Percentiles rank a stretch among this genome's conserved stretches.
phyloP scores from a whole-genome alignment of 805 yeast genomes.

The Nakazawaea ambrosiae region DNA sequence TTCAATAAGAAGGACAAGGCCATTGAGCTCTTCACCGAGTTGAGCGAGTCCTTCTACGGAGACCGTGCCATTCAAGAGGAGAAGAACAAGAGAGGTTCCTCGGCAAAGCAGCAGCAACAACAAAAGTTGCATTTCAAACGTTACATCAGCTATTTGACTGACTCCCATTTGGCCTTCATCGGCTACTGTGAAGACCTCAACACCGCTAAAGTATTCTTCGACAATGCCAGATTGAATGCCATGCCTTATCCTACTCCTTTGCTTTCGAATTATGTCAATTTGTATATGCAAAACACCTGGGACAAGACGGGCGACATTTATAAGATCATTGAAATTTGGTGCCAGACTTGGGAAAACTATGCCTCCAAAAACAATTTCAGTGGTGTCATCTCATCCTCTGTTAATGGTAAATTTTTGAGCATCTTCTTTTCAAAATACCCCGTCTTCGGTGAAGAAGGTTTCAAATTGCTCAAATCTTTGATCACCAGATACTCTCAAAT shows the following conservation, averaged over 20 bases:
- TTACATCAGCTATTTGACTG: conserved; percentile 46
- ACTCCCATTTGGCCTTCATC: conserved; percentile 71
- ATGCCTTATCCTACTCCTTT: conserved; percentile 68
- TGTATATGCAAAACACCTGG: conserved; percentile 56
- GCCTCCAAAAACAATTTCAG: conserved; percentile 41
- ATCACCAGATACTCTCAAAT: conserved; percentile 49
- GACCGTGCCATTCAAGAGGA: no score
- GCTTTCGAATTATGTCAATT: conserved; percentile 68
- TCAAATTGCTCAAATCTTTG: conserved; percentile 41
- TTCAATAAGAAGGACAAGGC: conserved; percentile 64
- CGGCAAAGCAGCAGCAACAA: conserved; percentile 1
- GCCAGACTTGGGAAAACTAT: conserved; percentile 50
- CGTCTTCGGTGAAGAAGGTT: conserved; percentile 45
- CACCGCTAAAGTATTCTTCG: conserved; percentile 68
- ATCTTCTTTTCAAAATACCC: conserved; percentile 59
- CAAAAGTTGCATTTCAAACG: conserved; percentile 18
- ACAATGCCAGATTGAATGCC: conserved; percentile 59
- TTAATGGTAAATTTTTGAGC: conserved; percentile 62
- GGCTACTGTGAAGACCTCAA: conserved; percentile 69
- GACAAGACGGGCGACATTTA: conserved; percentile 50
- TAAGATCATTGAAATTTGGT: conserved; percentile 56
- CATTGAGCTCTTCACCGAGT: conserved; percentile 51
- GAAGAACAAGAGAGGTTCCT: conserved; percentile 1
- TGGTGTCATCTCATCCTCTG: conserved; percentile 65
- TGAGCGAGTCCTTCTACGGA: conserved; percentile 45